Conservation (phyloP, 208 protist genomes). For the Leishmania martiniquensis region DNA sequence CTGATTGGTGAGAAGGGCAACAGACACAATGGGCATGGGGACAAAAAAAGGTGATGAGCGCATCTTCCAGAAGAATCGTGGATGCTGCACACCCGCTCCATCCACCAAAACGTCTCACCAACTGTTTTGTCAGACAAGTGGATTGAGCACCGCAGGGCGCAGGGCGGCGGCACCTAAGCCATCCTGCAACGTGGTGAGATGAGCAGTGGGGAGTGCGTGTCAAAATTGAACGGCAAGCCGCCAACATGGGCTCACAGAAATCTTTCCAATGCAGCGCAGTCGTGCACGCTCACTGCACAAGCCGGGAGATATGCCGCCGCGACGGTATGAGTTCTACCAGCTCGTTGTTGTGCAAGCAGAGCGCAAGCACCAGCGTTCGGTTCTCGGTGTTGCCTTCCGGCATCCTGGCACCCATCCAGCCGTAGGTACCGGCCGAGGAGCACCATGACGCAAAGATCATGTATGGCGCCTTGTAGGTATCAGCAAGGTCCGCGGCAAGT, state of each 20-base stretch:
- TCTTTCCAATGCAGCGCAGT: too few species aligned
- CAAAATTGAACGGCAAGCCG: background rate
- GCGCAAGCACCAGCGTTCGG: background rate
- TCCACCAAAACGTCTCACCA: background rate
- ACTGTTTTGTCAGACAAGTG: background rate
- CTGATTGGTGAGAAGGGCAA: background rate
- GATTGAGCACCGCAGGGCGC: background rate
- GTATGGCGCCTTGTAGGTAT: slow-evolving; percentile 8
- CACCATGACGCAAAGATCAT: slow-evolving; percentile 19
- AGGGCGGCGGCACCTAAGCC: background rate
- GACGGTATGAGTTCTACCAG: slow-evolving; percentile 16
- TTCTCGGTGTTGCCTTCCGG: background rate
- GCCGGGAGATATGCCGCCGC: background rate
- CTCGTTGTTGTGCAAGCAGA: slow-evolving; percentile 20
- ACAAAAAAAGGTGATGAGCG: background rate
- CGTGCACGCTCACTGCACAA: background rate
- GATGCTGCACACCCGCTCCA: background rate
- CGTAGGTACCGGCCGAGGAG: background rate
- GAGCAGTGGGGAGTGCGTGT: background rate
- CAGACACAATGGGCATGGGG: background rate
- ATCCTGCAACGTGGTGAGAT: background rate
- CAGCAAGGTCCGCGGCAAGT: slow-evolving; percentile 5
- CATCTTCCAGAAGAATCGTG: background rate
- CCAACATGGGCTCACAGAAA: background rate
- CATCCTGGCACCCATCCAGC: background rate